Conservation (phyloP, 2,329 filamentous ascomycete species). For the Fusarium oxysporum region DNA sequence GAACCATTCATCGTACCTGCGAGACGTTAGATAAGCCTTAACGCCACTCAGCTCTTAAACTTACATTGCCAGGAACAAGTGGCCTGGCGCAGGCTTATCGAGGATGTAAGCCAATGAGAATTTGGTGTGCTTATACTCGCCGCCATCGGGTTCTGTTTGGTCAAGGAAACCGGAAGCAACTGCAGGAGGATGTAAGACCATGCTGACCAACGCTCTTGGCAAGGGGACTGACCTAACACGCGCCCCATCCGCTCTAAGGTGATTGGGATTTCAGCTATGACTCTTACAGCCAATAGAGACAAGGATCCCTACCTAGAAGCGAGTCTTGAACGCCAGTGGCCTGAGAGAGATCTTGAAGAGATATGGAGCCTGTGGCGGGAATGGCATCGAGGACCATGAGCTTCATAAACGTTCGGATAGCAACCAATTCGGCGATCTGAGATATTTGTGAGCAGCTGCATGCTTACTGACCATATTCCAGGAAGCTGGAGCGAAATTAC, state of each 20-base stretch:
- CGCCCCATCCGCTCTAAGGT: constrained; percentile 45
- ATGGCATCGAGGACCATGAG: constrained; percentile 48
- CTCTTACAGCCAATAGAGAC: not conserved
- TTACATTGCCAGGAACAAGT: constrained; percentile 49
- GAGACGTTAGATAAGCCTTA: not conserved
- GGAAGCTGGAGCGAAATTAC: not conserved
- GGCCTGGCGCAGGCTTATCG: constrained; percentile 43
- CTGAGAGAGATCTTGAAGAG: constrained; percentile 43
- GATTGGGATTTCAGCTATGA: not conserved
- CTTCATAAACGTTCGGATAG: constrained; percentile 48
- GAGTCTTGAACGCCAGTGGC: constrained; percentile 46
- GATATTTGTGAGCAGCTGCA: not conserved
- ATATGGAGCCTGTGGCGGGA: constrained; percentile 43
- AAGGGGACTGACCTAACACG: constrained; percentile 36
- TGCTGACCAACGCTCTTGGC: not conserved
- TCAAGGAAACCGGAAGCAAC: constrained; percentile 48
- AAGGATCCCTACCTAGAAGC: constrained; percentile 38
- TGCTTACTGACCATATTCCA: rapidly evolving
- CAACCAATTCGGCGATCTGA: constrained; percentile 48
- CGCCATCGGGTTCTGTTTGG: constrained; percentile 42
- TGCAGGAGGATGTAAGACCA: constrained; percentile 5
- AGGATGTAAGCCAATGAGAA: constrained; percentile 48
- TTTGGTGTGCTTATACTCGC: constrained; percentile 49
- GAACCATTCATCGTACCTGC: constrained; percentile 50
- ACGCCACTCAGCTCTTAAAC: not conserved